Base-by-base conservation (phyloP, 148 eudicot species). In the Vaccinium corymbosum region DNA sequence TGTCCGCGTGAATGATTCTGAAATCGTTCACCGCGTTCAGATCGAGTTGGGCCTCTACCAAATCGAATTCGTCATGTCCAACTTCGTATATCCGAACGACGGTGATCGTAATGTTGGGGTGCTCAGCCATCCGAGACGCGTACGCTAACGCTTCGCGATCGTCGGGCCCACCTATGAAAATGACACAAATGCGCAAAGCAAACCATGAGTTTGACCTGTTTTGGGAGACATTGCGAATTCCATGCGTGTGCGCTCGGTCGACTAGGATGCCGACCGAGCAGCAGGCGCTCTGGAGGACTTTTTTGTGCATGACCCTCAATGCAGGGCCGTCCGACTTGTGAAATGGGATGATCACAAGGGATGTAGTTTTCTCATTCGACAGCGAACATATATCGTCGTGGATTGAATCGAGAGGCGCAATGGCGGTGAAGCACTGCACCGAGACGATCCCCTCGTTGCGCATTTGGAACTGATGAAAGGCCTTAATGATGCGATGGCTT, bases 81-180 rank as follows among this genome's bases (percentile, higher is more conserved):
- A 76, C n/a, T 9, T 50, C 19, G 57, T 48, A 87, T 3, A 89
- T 71, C 81, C 90, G 83, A 0, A 84, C 48, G 3, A 90, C 86
- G 3, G 49, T 20, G 2, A 87, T 48, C 3, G 50, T 86, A 11
- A 87, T 79, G 25, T 74, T 78, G 0, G 89, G 87, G 53, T 89
- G 88, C 13, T 59, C 85, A 2, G 87, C 86, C 62, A 90, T 86
- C 5, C 87, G 52, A 22, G 86, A 42, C 0, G 81, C 83, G 2
- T 77, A 89, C 6, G 87, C 92, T 0, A 90, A 87, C 0, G 88
- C 90, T 51, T 90, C 92, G 0, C 77, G 84, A 8, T 90, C 92
- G 46, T 89, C 92, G 0, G 50, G 27, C 13, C 92, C 92, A 20
- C 92, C 92, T 15, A 86, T 12, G 83, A 87, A 90, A 46, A 90